Conservation (phyloP, 768 basidiomycete genomes). For the Gymnopilus junonius region DNA sequence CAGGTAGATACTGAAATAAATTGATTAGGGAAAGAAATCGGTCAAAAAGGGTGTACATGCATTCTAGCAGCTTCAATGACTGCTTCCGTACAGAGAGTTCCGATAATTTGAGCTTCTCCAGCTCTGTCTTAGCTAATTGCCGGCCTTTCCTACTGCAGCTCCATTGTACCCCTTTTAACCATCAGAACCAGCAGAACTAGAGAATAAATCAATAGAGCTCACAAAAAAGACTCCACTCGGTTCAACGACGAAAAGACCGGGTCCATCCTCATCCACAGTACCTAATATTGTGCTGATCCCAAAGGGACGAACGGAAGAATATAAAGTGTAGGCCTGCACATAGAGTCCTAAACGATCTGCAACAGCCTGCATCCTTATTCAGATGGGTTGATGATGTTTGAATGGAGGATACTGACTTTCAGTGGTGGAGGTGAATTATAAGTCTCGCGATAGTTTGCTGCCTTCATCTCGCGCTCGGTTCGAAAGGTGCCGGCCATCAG, state of each 20-base stretch:
- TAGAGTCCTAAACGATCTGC: constrained; percentile 86
- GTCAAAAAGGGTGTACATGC: constrained; percentile 49
- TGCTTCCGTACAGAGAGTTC: constrained; percentile 85
- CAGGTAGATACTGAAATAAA: constrained; percentile 78
- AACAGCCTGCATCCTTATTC: constrained; percentile 29
- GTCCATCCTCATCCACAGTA: constrained; percentile 86
- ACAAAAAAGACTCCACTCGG: constrained; percentile 94
- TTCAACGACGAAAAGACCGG: constrained; percentile 88
- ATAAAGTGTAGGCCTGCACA: constrained; percentile 94
- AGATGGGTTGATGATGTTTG: background rate
- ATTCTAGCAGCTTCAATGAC: constrained; percentile 94
- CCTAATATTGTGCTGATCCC: constrained; percentile 94
- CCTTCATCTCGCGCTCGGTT: constrained; percentile 88
- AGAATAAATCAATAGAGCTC: constrained; percentile 28
- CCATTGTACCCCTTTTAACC: constrained; percentile 84
- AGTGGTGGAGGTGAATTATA: constrained; percentile 79
- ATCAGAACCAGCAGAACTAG: background rate
- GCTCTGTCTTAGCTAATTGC: constrained; percentile 95
- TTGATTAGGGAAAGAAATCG: background rate
- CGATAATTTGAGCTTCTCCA: constrained; percentile 92
- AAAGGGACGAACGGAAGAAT: constrained; percentile 97
- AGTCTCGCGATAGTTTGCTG: constrained; percentile 67
- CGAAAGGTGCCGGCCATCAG: constrained; percentile 89
- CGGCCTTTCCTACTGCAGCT: constrained; percentile 97
- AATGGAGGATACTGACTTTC: constrained; percentile 56